Percentiles rank a stretch among this genome's conserved stretches.
phyloP scores from a whole-genome alignment of 2,329 filamentous ascomycete species.

The Fusarium irregulare region DNA sequence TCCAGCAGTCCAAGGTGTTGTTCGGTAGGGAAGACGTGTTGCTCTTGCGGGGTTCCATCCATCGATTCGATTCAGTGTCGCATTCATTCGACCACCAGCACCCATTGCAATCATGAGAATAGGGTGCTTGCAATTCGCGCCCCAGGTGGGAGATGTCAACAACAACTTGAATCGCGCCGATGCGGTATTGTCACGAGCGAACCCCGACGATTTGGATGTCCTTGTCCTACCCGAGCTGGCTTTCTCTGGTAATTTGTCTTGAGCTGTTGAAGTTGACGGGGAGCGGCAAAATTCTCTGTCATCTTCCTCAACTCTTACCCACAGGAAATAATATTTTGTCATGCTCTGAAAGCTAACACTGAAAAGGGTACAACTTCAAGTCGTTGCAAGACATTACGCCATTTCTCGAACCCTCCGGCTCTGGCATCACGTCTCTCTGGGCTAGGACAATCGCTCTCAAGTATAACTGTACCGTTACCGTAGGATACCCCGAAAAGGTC shows the following conservation, averaged over 20 bases:
- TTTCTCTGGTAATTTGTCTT: constrained; percentile 66
- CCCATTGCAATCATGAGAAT: constrained; percentile 62
- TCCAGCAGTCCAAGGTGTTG: too few species aligned
- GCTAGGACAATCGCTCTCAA: constrained; percentile 73
- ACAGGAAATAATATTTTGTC: too few species aligned
- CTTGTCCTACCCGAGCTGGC: constrained; percentile 81
- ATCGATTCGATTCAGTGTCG: too few species aligned
- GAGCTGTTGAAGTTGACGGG: too few species aligned
- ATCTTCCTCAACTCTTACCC: too few species aligned
- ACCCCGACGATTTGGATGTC: constrained; percentile 70
- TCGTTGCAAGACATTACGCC: constrained; percentile 74
- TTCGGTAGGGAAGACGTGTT: too few species aligned
- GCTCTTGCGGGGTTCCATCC: too few species aligned
- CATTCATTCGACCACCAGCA: too few species aligned
- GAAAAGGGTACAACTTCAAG: constrained; percentile 74
- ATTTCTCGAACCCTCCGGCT: constrained; percentile 73
- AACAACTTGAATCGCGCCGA: constrained; percentile 64
- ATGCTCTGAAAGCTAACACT: too few species aligned
- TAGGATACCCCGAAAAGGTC: constrained; percentile 79
- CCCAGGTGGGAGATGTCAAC: constrained; percentile 75
- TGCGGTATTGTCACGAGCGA: constrained; percentile 65
- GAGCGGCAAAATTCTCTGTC: too few species aligned
- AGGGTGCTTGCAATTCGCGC: constrained; percentile 77
- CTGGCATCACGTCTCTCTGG: constrained; percentile 78
- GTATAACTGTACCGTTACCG: constrained; percentile 74